These are phyloP conservation scores for Lentinus brumalis DNA, from an alignment of 768 basidiomycete species.

Conservation along the genomic window DNA sequence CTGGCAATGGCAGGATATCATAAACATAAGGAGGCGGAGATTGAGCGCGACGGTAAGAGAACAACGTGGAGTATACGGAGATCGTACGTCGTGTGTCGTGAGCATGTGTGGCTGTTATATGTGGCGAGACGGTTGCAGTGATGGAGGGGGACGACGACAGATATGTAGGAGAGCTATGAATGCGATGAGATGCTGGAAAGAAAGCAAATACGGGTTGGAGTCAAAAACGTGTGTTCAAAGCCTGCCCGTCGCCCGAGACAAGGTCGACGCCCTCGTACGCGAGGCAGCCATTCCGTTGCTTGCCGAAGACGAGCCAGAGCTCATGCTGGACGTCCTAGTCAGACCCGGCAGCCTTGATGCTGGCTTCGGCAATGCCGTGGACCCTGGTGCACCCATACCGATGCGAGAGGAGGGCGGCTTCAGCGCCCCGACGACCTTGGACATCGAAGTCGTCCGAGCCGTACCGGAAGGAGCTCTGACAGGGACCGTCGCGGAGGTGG, in stretches of 20 bases:
- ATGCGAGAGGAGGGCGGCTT: conserved; percentile 2
- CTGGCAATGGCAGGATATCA: not conserved
- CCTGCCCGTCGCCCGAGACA: conserved; percentile 10
- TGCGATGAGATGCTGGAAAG: not conserved
- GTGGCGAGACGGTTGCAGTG: not conserved
- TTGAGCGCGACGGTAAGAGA: not conserved
- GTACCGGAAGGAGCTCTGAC: not conserved
- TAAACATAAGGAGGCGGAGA: not conserved
- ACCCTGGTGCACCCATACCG: conserved; percentile 5
- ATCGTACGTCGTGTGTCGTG: not conserved
- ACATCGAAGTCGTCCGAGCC: not conserved
- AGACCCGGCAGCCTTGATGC: conserved; percentile 26
- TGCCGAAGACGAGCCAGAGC: not conserved
- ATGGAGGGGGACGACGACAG: not conserved
- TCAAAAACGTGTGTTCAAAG: not conserved
- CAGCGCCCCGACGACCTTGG: not conserved
- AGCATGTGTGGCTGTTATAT: not conserved
- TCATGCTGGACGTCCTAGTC: conserved; percentile 3
- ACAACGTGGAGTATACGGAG: not conserved
- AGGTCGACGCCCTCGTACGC: conserved; percentile 5
- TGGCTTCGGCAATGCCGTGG: conserved; percentile 21
- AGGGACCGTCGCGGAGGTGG: not conserved
- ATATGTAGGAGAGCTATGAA: not conserved
- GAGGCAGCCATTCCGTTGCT: conserved; percentile 4
- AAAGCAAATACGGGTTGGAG: not conserved